Base-by-base conservation (phyloP, 441 rosid species). In the Adansonia madagascariensis region DNA sequence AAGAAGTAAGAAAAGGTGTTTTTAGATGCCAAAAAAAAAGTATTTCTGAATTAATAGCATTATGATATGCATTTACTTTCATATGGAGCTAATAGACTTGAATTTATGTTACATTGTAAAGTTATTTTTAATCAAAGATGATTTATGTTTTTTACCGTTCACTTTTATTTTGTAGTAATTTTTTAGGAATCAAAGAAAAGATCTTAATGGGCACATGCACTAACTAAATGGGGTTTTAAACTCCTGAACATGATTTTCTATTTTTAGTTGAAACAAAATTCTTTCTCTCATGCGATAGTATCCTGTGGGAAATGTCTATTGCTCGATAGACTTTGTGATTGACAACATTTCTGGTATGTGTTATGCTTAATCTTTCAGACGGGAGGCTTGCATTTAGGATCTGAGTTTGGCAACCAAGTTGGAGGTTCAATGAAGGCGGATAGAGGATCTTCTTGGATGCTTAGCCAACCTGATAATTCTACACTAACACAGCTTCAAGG, bases 381-480 rank as follows among this genome's bases (percentile, higher is more conserved):
- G 0, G 96, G 89, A 76, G 89, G 90, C 80, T 84, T 91, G 17
- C 93, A 84, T 83, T 60, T 88, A 35, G 97, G 93, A 70, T 74
- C 86, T 8, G 97, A 91, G 44, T 90, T 81, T 83, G 85, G 79
- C 87, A 89, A 85, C 81, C 97, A 89, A 75, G 78, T 78, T 77
- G 92, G 91, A 69, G 85, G 82, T 72, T 69, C 90, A 27, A 83
- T 88, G 87, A 91, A 89, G 77, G 81, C 82, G 27, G 97, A 94
- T 73, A 84, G 98, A 86, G 97, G 93, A 80, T 78, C 97, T 61
- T 82, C 92, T 59, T 92, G 97, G 98, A 89, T 91, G 85, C 75
- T 92, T 69, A 86, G 89, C 71, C 92, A 82, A 14, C 80, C 88
- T 47, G 98, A 95, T 50, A 86, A 86, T 84, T 83, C 87, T 31